These are phyloP conservation scores for Acanthamoeba triangularis DNA, from an alignment of 208 protist species.

Conservation along the genomic window DNA sequence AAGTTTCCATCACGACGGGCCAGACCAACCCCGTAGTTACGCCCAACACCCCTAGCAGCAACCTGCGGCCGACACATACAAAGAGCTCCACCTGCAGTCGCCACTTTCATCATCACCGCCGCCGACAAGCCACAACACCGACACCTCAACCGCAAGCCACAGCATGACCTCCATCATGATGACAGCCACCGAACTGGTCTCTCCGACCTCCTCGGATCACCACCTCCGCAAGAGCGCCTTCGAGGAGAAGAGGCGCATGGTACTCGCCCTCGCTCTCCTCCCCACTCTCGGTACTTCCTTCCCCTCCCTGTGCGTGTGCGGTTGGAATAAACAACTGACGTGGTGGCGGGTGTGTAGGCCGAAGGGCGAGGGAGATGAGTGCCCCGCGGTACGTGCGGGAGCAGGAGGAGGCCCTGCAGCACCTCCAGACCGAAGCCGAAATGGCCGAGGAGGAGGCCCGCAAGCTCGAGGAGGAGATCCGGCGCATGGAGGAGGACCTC, in stretches of 20 bases:
- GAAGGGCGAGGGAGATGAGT: background rate
- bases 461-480: constrained; percentile 34
- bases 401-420: background rate
- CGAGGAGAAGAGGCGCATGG: background rate
- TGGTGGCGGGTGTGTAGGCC: background rate
- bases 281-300: background rate
- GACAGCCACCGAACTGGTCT: background rate
- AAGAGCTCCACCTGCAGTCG: too few species aligned
- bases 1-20: too few species aligned
- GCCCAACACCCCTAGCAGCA: too few species aligned
- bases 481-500: background rate
- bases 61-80: too few species aligned
- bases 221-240: background rate
- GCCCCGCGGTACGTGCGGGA: background rate
- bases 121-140: too few species aligned
- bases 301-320: too few species aligned
- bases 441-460: constrained; percentile 34
- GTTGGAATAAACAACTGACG: background rate
- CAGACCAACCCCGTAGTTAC: too few species aligned
- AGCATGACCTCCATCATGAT: background rate
- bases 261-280: background rate
- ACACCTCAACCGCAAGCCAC: too few species aligned
- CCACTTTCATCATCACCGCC: too few species aligned
- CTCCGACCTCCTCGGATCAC: background rate
- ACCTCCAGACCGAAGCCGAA: background rate